Base-by-base conservation (phyloP, 2,329 filamentous ascomycete species). In the Arthroderma sp. region DNA sequence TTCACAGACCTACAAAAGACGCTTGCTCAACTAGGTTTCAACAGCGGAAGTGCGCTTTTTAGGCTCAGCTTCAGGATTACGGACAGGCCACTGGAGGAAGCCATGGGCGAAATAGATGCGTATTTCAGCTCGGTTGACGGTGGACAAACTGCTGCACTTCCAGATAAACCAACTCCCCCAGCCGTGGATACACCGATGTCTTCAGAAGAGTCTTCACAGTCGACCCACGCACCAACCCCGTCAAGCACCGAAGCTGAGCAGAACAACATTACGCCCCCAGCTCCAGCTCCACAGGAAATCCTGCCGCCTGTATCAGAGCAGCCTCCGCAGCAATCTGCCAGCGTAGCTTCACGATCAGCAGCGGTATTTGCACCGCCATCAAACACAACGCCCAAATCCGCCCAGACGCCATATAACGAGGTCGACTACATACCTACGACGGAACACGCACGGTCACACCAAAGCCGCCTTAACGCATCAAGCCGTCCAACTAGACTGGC, bases 1-100 rank as follows among this genome's bases (percentile, higher is more conserved):
- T 85, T 96, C 55, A 70, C 71, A 11, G 88, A 93, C 56, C 73
- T 96, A 47, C 86, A 95, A 61, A 94, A 94, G 70, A 88, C 86
- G 1, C 65, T 98, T 38, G 80, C 80, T 4, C 86, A 94, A 60
- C 68, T 96, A 11, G 91, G 91, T 0, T 82, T 93, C 56, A 93
- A 88, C 58, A 82, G 78, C 40, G 89, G 91, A 4, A 89, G 76
- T 56, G 80, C 85, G 4, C 66, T 94, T 45, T 72, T 98, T 44
- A 76, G 85, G 46, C 66, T 98, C 48, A 78, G 72, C 31, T 96
- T 89, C 66, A 79, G 75, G 58, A 73, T 73, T 50, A 91, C 85
- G 5, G 80, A 83, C 8, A 78, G 77, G 59, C 87, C 87, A 2
- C 66, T 96, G 29, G 85, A 86, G 53, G 83, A 89, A 51, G 89